Base-by-base conservation (phyloP, 1,139 yeast species). In the Taphrina pruni region DNA sequence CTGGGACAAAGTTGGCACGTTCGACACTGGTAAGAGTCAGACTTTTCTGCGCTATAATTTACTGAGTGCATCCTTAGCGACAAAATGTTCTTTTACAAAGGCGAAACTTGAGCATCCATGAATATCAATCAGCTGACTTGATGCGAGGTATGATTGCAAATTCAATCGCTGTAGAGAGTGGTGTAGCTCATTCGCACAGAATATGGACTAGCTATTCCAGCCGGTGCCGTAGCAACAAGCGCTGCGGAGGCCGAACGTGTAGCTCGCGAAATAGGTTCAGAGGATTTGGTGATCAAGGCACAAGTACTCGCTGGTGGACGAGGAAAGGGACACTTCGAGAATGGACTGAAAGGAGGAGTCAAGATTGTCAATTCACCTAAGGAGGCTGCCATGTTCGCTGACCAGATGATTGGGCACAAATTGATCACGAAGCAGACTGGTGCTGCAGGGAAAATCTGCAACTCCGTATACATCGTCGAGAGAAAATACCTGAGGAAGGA, bases 241-340 rank as follows among this genome's bases (percentile, higher is more conserved):
- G 87, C 97, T 66, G 89, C 88, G 76, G 96, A 89, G 73, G 98
- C 99, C 65, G 90, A 79, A 78, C 84, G 87, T 71, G 87, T 88
- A 70, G 98, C 98, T 74, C 83, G 85, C 79, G 79, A 83, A 75
- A 77, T 81, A 77, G 81, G 74, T 64, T 69, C 48, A 66, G 87
- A 87, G 76, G 96, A 91, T 75, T 84, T 94, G 82, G 98, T 94
- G 74, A 86, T 94, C 80, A 94, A 94, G 85, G 99, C 99, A 71
- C 99, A 94, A 83, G 98, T 97, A 68, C 86, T 95, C 77, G 93
- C 99, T 72, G 99, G 99, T 82, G 99, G 99, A 78, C 89, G 99
- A 82, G 99, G 99, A 83, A 94, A 94, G 81, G 99, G 99, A 73
- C 93, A 90, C 81, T 93, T 94, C 75, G 97, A 92, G 82, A 88